Evolutionary conservation across 2,329 filamentous ascomycete species (phyloP), one percentile per base, ranked within the genome.

Genomic region (Clonostachys sp.): DNA sequence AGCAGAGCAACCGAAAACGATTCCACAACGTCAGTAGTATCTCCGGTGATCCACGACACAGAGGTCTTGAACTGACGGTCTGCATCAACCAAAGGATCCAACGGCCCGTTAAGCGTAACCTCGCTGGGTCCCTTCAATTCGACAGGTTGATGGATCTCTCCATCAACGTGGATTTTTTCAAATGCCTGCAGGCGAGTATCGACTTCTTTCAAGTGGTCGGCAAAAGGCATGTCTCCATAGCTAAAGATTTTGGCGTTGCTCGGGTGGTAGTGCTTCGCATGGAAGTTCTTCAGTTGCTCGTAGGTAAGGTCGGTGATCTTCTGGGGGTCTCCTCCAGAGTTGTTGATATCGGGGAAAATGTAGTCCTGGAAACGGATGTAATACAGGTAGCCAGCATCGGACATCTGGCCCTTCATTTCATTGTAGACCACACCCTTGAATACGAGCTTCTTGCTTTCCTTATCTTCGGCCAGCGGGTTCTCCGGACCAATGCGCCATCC

Each of bases 371-470:
- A 99, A 46, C 87, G 81, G 55, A 96, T 95, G 65, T 96, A 97
- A 73, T 89, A 99, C 1, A 97, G 74, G 60, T 99, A 99, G 55
- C 90, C 90, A 7, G 92, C 91, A 65, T 99, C 94, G 3, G 94
- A 97, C 85, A 97, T 95, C 62, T 96, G 91, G 0, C 94, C 94
- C 71, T 99, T 99, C 94, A 99, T 99, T 72, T 99, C 94, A 60
- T 99, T 99, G 72, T 97, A 97, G 1, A 97, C 92, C 2, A 97
- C 94, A 24, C 92, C 92, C 71, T 97, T 97, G 77, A 97, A 97
- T 1, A 96, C 89, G 39, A 95, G 71, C 53, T 82, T 83, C 63
- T 83, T 81, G 61, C 83, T 80, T 48, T 83, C 77, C 58, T 63
- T 73, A 10, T 65, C 62, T 51, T 65, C 75, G 2, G 85, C 78